phyloP scores from a whole-genome alignment of 768 basidiomycete species.

The Termitomyces sp. region DNA sequence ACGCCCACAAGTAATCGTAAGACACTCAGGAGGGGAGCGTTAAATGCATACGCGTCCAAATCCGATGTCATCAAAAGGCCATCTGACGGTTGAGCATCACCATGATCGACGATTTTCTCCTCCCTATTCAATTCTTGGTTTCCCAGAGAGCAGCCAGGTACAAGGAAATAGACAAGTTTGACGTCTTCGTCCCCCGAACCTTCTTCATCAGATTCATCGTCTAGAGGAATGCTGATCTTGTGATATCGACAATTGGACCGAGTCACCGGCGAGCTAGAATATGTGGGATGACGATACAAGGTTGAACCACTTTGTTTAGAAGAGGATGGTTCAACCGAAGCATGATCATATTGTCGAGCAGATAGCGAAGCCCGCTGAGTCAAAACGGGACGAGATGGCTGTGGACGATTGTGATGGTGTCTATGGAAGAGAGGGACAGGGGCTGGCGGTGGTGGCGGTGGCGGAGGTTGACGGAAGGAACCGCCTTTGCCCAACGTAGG shows the following conservation, averaged over 20 bases:
- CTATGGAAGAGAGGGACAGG: conserved; percentile 18
- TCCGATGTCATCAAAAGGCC: conserved; percentile 41
- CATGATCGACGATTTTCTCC: conserved; percentile 59
- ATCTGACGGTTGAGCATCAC: conserved; percentile 51
- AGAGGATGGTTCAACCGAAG: conserved; percentile 11
- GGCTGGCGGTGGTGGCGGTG: conserved; percentile 15
- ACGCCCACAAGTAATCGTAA: conserved; percentile 61
- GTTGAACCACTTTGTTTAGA: conserved; percentile 17
- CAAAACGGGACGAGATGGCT: conserved; percentile 20
- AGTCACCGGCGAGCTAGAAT: conserved; percentile 48
- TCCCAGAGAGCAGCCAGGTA: conserved; percentile 64
- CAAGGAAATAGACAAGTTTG: conserved; percentile 56
- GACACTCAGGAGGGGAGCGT: conserved; percentile 49
- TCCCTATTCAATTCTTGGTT: conserved; percentile 54
- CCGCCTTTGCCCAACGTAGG: conserved; percentile 26
- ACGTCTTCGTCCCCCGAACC: conserved; percentile 39
- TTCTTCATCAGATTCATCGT: conserved; percentile 11
- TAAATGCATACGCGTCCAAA: conserved; percentile 48
- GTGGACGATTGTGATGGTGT: conserved; percentile 34
- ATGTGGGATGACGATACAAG: conserved; percentile 14
- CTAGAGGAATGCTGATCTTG: conserved; percentile 55
- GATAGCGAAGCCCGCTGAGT: conserved; percentile 12
- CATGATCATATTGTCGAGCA: conserved; percentile 7
- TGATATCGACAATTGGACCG: conserved; percentile 71
- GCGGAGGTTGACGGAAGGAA: conserved; percentile 12